Conservation (phyloP, 768 basidiomycete species). For the Mycena olivaceomarginata region DNA sequence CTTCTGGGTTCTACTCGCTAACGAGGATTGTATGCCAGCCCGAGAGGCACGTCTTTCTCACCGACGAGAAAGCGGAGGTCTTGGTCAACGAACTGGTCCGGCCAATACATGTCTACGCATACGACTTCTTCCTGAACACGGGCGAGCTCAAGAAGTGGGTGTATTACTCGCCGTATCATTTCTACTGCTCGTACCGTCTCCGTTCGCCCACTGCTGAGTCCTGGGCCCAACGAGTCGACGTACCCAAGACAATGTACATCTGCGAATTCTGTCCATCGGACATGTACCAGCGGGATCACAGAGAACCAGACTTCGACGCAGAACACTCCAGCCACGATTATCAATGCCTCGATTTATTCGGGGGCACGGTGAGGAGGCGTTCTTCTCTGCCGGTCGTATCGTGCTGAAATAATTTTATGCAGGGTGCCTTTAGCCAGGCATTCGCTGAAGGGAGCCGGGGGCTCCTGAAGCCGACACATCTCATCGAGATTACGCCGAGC, state of each 20-base stretch:
- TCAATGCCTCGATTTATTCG: conserved; percentile 66
- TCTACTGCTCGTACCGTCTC: conserved; percentile 74
- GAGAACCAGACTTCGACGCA: conserved; percentile 56
- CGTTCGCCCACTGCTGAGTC: conserved; percentile 55
- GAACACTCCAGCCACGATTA: conserved; percentile 51
- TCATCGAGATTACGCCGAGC: conserved; percentile 85
- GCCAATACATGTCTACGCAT: conserved; percentile 51
- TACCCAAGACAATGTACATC: conserved; percentile 2
- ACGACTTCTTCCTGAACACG: conserved; percentile 66
- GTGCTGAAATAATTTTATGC: conserved; percentile 40
- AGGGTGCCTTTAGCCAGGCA: conserved; percentile 78
- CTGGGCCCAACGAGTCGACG: conserved; percentile 24
- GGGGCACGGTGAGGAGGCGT: conserved; percentile 54
- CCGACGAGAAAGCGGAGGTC: conserved; percentile 63
- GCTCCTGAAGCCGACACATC: conserved; percentile 76
- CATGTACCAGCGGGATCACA: conserved; percentile 51
- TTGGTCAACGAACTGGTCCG: conserved; percentile 63
- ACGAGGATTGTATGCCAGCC: conserved; percentile 55
- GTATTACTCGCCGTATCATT: conserved; percentile 71
- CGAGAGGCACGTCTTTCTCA: conserved; percentile 74
- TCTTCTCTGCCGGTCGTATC: conserved; percentile 59
- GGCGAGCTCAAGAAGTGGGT: conserved; percentile 66
- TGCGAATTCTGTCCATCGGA: conserved; percentile 41
- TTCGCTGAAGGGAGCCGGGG: conserved; percentile 69
- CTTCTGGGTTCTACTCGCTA: not conserved